A percentile compares a stretch with the other conserved stretches of the same genome.
Evolutionary conservation across 768 basidiomycete species (phyloP).

Genomic region (Terana coerulea): DNA sequence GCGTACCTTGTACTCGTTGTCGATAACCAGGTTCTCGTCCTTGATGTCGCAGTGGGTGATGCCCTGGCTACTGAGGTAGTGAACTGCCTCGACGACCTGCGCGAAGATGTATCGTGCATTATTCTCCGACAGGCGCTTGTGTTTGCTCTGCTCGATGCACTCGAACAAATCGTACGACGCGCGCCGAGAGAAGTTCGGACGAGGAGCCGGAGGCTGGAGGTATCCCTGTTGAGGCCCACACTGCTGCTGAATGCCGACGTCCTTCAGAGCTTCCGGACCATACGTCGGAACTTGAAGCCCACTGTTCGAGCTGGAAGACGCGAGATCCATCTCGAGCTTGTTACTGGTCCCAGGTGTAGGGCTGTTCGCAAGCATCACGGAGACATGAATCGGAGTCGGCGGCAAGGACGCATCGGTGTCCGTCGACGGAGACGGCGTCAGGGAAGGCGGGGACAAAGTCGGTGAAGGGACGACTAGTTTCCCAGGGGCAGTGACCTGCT

Average conservation of each 20-base stretch:
- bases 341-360: background rate
- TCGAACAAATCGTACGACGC: slow-evolving; percentile 93
- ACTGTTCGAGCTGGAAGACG: background rate
- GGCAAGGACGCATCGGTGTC: slow-evolving; percentile 42
- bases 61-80: slow-evolving; percentile 76
- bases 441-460: slow-evolving; percentile 51
- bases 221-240: background rate
- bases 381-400: slow-evolving; percentile 34
- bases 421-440: slow-evolving; percentile 54
- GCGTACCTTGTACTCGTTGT: slow-evolving; percentile 63
- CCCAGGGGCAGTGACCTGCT: slow-evolving; percentile 23
- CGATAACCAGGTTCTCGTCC: slow-evolving; percentile 90
- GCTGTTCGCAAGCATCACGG: background rate
- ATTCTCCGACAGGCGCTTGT: slow-evolving; percentile 74
- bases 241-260: background rate
- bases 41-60: slow-evolving; percentile 96
- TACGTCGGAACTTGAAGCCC: background rate
- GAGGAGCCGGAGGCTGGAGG: slow-evolving; percentile 12
- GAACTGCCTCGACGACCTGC: slow-evolving; percentile 83
- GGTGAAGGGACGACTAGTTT: slow-evolving; percentile 38
- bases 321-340: background rate
- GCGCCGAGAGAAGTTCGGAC: slow-evolving; percentile 52
- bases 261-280: background rate
- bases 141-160: slow-evolving; percentile 84
- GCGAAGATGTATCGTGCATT: slow-evolving; percentile 81